phyloP scores from a whole-genome alignment of 768 basidiomycete species.

The Leccinum imitatum region DNA sequence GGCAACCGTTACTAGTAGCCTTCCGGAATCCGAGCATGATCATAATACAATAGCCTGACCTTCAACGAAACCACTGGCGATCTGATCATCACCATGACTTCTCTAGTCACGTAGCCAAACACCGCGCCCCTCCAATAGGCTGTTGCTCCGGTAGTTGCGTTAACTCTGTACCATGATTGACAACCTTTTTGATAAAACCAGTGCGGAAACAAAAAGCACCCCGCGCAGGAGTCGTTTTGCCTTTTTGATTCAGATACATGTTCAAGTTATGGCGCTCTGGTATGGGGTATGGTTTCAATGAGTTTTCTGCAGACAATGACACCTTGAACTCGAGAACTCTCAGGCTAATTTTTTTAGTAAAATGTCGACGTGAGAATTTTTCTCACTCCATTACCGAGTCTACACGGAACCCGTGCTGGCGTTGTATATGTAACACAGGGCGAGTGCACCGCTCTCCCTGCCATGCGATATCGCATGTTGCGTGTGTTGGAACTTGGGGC shows the following conservation, averaged over 20 bases:
- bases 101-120: background rate
- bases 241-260: background rate
- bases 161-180: background rate
- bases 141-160: background rate
- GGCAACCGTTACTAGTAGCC: background rate
- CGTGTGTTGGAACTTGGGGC: too few species aligned
- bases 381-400: background rate
- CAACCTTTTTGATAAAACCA: background rate
- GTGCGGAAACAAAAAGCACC: background rate
- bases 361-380: background rate
- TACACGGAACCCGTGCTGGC: background rate
- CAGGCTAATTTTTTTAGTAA: too few species aligned
- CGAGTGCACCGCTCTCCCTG: background rate
- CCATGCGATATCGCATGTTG: background rate
- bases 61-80: background rate
- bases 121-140: background rate
- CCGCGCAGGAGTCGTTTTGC: background rate
- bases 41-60: background rate
- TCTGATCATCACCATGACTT: background rate
- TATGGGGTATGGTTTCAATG: too few species aligned
- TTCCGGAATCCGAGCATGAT: background rate
- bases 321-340: too few species aligned
- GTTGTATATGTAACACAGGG: too few species aligned
- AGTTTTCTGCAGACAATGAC: too few species aligned
- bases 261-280: background rate